Evolutionary conservation across 257 asterid genomes (phyloP).

Genomic region (Solanum dulcamara): DNA sequence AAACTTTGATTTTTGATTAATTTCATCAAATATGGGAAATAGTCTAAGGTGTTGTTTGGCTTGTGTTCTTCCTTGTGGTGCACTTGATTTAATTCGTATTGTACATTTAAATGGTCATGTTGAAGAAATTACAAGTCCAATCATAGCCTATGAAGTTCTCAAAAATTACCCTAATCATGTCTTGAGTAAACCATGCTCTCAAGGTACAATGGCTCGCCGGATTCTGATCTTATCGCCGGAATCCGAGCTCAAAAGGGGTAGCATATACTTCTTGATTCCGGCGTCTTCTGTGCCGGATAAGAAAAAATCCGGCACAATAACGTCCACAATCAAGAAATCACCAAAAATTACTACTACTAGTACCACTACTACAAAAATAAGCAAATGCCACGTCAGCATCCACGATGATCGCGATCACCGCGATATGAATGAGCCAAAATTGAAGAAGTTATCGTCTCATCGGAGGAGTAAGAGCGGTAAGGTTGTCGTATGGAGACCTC

Average conservation of each 20-base stretch:
- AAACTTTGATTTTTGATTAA: not conserved
- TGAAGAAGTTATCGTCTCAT: constrained; percentile 21
- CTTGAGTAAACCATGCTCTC: constrained; percentile 52
- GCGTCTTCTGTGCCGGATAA: constrained; percentile 45
- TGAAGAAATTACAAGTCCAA: constrained; percentile 62
- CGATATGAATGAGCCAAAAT: not conserved
- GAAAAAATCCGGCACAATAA: constrained; percentile 23
- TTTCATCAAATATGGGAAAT: constrained; percentile 42
- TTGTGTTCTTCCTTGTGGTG: constrained; percentile 95
- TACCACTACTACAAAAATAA: not conserved
- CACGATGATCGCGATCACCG: not conserved
- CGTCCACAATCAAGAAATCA: constrained; percentile 9
- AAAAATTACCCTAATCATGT: constrained; percentile 64
- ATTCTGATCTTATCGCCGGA: constrained; percentile 59
- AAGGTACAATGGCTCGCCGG: constrained; percentile 38
- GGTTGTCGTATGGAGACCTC: constrained; percentile 53
- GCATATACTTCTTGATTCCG: constrained; percentile 88
- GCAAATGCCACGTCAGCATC: not conserved
- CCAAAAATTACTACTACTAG: not conserved
- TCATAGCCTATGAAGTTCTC: constrained; percentile 63
- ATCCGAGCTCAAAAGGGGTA: constrained; percentile 85
- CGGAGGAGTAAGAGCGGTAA: constrained; percentile 29
- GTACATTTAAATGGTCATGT: constrained; percentile 75
- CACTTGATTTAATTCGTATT: constrained; percentile 89
- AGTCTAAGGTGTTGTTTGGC: constrained; percentile 96